A percentile compares a stretch with the other conserved stretches of the same genome.
Conservation (phyloP, 495 filamentous ascomycete species). For the Thozetella sp. region DNA sequence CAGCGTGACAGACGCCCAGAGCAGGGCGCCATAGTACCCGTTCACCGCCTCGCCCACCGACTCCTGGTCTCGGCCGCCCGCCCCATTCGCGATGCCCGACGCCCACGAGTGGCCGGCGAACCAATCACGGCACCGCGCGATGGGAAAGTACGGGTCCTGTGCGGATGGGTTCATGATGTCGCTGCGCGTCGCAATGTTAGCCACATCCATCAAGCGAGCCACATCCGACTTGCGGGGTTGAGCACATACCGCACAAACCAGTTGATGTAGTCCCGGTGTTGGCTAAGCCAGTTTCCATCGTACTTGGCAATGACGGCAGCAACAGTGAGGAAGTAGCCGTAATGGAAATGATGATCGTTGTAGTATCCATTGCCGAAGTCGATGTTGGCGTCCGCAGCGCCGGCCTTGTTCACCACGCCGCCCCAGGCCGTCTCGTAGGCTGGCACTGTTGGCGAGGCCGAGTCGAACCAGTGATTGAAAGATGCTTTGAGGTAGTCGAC, state of each 20-base stretch:
- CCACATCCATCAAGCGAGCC: background rate
- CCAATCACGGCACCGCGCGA: conserved; percentile 13
- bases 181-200: background rate
- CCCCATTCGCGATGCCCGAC: conserved; percentile 10
- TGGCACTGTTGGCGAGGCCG: conserved; percentile 1
- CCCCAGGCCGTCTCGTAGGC: conserved; percentile 11
- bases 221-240: no score
- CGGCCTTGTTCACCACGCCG: conserved; percentile 7
- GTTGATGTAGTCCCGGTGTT: conserved; percentile 10
- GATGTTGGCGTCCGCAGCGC: conserved; percentile 5
- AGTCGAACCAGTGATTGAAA: conserved; percentile 9
- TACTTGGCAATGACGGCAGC: conserved; percentile 13
- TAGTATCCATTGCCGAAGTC: conserved; percentile 12
- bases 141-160: conserved; percentile 9
- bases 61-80: conserved; percentile 9
- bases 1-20: conserved; percentile 7
- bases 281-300: conserved; percentile 3
- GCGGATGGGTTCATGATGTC: conserved; percentile 12
- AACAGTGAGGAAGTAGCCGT: conserved; percentile 8
- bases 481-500: conserved; percentile 6
- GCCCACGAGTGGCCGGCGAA: conserved; percentile 13
- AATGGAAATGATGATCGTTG: conserved; percentile 14
- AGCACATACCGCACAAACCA: conserved; percentile 10
- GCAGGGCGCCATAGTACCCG: conserved; percentile 10
- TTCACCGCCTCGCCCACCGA: conserved; percentile 10